phyloP scores from a whole-genome alignment of 2,329 filamentous ascomycete genomes.

The Neofusicoccum umdonicola region DNA sequence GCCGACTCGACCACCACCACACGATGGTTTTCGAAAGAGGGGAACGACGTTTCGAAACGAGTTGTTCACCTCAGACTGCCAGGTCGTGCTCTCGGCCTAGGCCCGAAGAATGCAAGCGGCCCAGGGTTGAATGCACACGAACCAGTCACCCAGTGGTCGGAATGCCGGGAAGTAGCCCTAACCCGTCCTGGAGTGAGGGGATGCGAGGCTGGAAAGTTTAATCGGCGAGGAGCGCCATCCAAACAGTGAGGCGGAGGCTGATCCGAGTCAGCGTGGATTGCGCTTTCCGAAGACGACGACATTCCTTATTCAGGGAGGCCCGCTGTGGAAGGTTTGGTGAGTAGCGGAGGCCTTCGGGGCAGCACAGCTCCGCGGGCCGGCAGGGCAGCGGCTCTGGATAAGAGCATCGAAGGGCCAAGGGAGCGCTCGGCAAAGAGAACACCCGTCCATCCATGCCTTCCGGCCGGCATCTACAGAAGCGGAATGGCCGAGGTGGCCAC shows the following conservation, averaged over 20 bases:
- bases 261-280: background rate
- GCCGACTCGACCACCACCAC: background rate
- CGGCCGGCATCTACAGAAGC: slow-evolving; percentile 36
- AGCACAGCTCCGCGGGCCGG: background rate
- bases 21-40: background rate
- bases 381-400: background rate
- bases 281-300: background rate
- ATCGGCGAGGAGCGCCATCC: background rate
- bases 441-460: slow-evolving; percentile 34
- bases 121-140: background rate
- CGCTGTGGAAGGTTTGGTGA: background rate
- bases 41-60: slow-evolving; percentile 1
- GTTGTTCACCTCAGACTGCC: background rate
- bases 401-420: background rate
- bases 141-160: background rate
- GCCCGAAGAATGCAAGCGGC: background rate
- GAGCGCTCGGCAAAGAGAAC: background rate
- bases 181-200: background rate
- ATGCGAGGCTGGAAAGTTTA: slow-evolving; percentile 8
- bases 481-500: background rate
- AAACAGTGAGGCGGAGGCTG: background rate
- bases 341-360: background rate
- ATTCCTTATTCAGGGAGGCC: background rate
- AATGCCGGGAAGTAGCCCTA: background rate
- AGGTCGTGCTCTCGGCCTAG: background rate